Evolutionary conservation across 2,329 filamentous ascomycete species (phyloP).

Genomic region (Xylaria hypoxylon): DNA sequence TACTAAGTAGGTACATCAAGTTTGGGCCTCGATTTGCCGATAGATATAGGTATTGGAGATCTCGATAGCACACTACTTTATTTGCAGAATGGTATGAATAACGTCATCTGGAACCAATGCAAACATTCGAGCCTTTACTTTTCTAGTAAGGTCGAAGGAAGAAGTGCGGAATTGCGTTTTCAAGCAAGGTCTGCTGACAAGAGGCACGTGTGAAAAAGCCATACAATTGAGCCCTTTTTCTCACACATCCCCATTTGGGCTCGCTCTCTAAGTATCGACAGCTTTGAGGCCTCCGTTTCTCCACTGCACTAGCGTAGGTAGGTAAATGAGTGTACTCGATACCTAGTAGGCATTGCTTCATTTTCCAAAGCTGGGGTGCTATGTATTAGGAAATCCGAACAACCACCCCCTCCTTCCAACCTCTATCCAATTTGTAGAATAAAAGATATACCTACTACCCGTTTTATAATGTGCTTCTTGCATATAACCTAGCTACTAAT

Average conservation of each 20-base stretch:
- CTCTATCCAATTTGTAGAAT: background rate
- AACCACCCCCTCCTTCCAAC: background rate
- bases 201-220: conserved; percentile 25
- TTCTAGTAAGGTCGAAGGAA: conserved; percentile 31
- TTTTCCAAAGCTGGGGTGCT: conserved; percentile 15
- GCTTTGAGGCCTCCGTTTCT: conserved; percentile 38
- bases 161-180: conserved; percentile 18
- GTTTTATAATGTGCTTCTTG: conserved; percentile 4
- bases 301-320: conserved; percentile 23
- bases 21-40: background rate
- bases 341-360: conserved; percentile 11
- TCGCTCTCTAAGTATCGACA: conserved; percentile 18
- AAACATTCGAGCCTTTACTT: conserved; percentile 22
- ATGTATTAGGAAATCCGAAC: conserved; percentile 6
- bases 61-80: background rate
- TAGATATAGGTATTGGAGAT: background rate
- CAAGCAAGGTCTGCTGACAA: conserved; percentile 37
- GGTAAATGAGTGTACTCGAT: background rate
- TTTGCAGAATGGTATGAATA: conserved; percentile 1
- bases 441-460: background rate
- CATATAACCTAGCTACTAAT: background rate
- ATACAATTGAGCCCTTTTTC: conserved; percentile 19
- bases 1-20: too few species aligned
- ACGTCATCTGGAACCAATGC: conserved; percentile 17
- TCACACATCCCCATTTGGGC: conserved; percentile 23